These are phyloP conservation scores for Colletotrichum sp. DNA, from an alignment of 2,329 filamentous ascomycete genomes.

Conservation along the genomic window DNA sequence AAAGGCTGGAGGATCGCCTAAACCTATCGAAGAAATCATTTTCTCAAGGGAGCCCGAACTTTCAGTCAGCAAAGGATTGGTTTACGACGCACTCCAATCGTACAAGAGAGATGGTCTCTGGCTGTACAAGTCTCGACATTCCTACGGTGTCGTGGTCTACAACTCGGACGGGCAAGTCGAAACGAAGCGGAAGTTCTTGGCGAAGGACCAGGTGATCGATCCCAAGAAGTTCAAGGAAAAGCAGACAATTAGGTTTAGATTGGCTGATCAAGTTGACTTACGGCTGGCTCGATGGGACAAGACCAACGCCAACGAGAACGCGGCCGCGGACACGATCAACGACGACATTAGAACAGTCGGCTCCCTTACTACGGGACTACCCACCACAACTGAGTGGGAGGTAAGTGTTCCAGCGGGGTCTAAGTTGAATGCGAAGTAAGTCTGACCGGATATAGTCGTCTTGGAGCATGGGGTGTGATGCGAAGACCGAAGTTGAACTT, in stretches of 20 bases:
- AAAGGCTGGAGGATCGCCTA: too few species aligned
- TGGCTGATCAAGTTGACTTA: too few species aligned
- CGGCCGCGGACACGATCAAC: too few species aligned
- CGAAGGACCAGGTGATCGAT: too few species aligned
- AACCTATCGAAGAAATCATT: fast-evolving
- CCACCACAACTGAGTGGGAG: fast-evolving
- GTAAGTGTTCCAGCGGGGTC: too few species aligned
- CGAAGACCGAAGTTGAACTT: neutral
- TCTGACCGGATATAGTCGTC: too few species aligned
- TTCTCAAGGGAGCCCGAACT: fast-evolving
- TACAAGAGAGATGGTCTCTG: neutral
- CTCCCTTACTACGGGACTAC: neutral
- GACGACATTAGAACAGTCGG: neutral
- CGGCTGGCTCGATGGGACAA: too few species aligned
- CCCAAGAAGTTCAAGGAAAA: neutral
- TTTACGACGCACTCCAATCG: neutral
- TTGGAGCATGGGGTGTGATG: fast-evolving
- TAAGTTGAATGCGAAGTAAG: too few species aligned
- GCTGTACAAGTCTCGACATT: fast-evolving
- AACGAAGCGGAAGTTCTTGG: too few species aligned
- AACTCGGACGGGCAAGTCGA: too few species aligned
- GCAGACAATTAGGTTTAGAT: neutral
- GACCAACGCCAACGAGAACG: too few species aligned
- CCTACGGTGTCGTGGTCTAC: too few species aligned
- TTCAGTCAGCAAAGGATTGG: fast-evolving